A percentile compares a stretch with the other conserved stretches of the same genome.
Conservation (phyloP, 148 eudicot genomes). For the Rhododendron ferrugineum region DNA sequence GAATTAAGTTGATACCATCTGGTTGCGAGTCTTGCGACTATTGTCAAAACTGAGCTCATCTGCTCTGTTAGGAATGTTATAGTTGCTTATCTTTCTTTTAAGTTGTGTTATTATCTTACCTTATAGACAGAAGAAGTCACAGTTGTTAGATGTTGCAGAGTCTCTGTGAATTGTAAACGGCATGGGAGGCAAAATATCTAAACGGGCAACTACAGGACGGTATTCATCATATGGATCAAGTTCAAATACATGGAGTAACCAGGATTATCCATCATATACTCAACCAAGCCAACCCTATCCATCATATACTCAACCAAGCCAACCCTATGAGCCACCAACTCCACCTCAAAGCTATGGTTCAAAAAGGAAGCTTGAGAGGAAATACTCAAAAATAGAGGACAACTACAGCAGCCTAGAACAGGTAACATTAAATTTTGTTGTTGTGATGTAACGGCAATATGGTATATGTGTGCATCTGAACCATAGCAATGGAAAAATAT, state of each 20-base stretch:
- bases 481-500: not conserved
- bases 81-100: not conserved
- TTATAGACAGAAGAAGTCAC: not conserved
- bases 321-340: constrained; percentile 27
- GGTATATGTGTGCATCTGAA: not conserved
- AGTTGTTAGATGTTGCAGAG: constrained; percentile 12
- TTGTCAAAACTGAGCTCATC: not conserved
- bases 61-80: not conserved
- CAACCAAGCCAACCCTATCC: constrained; percentile 31
- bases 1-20: not conserved
- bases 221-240: constrained; percentile 43
- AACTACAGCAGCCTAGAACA: constrained; percentile 36
- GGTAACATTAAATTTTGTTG: constrained; percentile 18
- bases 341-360: constrained; percentile 27
- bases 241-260: constrained; percentile 21
- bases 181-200: constrained; percentile 52
- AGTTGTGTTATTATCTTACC: not conserved
- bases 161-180: constrained; percentile 14
- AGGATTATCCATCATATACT: constrained; percentile 29
- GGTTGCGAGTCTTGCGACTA: not conserved
- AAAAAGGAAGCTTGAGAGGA: constrained; percentile 35
- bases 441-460: not conserved
- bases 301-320: constrained; percentile 24
- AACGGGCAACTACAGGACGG: constrained; percentile 31
- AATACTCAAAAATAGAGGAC: constrained; percentile 47